These are phyloP conservation scores for Trametes coccinea DNA, from an alignment of 768 basidiomycete species.

Conservation along the genomic window DNA sequence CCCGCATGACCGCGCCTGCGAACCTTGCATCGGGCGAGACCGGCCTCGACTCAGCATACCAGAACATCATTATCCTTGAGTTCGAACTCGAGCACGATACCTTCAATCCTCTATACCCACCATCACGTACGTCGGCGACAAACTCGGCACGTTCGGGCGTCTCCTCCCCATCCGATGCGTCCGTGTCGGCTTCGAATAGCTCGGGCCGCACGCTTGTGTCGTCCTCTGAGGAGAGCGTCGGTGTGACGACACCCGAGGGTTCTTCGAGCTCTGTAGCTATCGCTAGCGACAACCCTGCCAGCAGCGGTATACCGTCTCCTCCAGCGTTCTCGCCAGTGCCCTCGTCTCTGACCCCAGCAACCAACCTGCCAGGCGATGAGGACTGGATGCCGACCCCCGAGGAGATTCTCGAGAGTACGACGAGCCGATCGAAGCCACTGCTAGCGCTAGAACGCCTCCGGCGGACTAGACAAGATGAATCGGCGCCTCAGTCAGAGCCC, in stretches of 20 bases:
- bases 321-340: slow-evolving; percentile 7
- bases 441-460: slow-evolving; percentile 70
- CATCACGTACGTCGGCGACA: slow-evolving; percentile 19
- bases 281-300: neutral
- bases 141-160: slow-evolving; percentile 23
- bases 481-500: neutral
- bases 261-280: neutral
- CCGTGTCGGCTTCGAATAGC: slow-evolving; percentile 23
- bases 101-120: slow-evolving; percentile 70
- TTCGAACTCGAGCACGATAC: slow-evolving; percentile 75
- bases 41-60: slow-evolving; percentile 10
- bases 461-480: slow-evolving; percentile 38
- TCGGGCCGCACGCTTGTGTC: slow-evolving; percentile 32
- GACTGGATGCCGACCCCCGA: slow-evolving; percentile 52
- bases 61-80: slow-evolving; percentile 64
- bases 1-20: slow-evolving; percentile 33
- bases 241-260: slow-evolving; percentile 20
- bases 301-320: neutral
- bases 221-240: slow-evolving; percentile 13
- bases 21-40: slow-evolving; percentile 13
- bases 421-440: slow-evolving; percentile 63
- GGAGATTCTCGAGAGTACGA: slow-evolving; percentile 72
- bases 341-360: slow-evolving; percentile 7
- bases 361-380: slow-evolving; percentile 28
- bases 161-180: slow-evolving; percentile 31